Base-by-base conservation (phyloP, 1,139 yeast species). In the Komagataea norvegica region DNA sequence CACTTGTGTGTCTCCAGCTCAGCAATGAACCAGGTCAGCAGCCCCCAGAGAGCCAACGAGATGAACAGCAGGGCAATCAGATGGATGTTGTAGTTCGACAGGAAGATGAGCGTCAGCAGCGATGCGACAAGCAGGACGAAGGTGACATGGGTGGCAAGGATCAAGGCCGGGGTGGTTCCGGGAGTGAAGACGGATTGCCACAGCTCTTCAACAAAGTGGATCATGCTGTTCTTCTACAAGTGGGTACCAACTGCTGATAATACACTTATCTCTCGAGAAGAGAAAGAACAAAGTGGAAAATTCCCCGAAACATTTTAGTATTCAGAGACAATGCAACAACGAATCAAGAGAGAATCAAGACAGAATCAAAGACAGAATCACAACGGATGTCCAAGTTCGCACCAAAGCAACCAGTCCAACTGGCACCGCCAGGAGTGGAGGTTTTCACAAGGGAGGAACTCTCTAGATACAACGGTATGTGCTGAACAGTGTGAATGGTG, bases 171-270 rank as follows among this genome's bases (percentile, higher is more conserved):
- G 0, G 91, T 75, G 0, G 95, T 77, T 1, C 98, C 98, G 2
- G 97, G 97, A n/a, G 89, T 82, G 60, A 89, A 83, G 22, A 91
- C 75, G 7, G 95, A 83, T 44, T 83, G 80, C 96, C 97, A 89
- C 34, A 91, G 70, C 25, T 83, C 94, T 18, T 64, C 70, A 29
- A 84, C 51, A 57, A 84, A 80, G 15, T 34, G 35, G 19, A 45
- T 33, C 51, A 48, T 48, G 5, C 9, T 26, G 21, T 18, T n/a
- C n/a, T n/a, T n/a, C n/a, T n/a, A n/a, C n/a, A n/a, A n/a, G n/a
- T n/a, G n/a, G n/a, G n/a, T n/a, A n/a, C n/a, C n/a, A n/a, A n/a
- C n/a, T n/a, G 9, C 11, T 21, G n/a, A 11, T 15, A 13, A 13
- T 6, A n/a, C 8, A 11, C 27, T 16, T 7, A 5, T 11, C 7